phyloP scores from a whole-genome alignment of 2,329 filamentous ascomycete genomes.

The Didymella exigua region DNA sequence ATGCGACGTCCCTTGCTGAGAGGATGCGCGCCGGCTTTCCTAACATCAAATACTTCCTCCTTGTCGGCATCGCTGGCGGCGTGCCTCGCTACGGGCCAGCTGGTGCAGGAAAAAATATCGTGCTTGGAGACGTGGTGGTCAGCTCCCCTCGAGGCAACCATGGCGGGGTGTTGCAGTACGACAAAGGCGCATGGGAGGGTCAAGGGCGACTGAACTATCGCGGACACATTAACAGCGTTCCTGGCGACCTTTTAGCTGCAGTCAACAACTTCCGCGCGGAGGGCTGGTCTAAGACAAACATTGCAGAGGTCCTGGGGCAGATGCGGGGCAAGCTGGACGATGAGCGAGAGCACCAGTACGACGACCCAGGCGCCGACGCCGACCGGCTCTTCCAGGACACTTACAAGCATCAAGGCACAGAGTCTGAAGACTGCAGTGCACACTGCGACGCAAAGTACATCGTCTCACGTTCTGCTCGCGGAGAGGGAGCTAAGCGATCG shows the following conservation, averaged over 20 bases:
- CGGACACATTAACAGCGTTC: slow-evolving; percentile 18
- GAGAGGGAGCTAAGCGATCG: background rate
- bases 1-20: background rate
- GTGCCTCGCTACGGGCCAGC: slow-evolving; percentile 22
- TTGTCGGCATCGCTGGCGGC: slow-evolving; percentile 31
- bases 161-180: slow-evolving; percentile 29
- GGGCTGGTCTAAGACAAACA: background rate
- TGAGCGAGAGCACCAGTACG: no score
- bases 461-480: background rate
- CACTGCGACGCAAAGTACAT: no score
- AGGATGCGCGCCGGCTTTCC: slow-evolving; percentile 20
- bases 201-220: slow-evolving; percentile 18
- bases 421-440: no score
- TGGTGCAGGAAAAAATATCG: slow-evolving; percentile 18
- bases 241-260: background rate
- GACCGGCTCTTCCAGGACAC: no score
- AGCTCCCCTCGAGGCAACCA: slow-evolving; percentile 23
- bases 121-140: slow-evolving; percentile 31
- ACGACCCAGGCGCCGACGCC: no score
- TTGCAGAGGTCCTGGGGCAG: background rate
- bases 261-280: slow-evolving; percentile 1
- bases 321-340: background rate
- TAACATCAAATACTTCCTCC: slow-evolving; percentile 21
- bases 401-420: no score
- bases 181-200: slow-evolving; percentile 22